Evolutionary conservation across 164 flowering plant species (phyloP), one percentile per base, ranked within the genome.

Genomic region (Vitis amurensis): DNA sequence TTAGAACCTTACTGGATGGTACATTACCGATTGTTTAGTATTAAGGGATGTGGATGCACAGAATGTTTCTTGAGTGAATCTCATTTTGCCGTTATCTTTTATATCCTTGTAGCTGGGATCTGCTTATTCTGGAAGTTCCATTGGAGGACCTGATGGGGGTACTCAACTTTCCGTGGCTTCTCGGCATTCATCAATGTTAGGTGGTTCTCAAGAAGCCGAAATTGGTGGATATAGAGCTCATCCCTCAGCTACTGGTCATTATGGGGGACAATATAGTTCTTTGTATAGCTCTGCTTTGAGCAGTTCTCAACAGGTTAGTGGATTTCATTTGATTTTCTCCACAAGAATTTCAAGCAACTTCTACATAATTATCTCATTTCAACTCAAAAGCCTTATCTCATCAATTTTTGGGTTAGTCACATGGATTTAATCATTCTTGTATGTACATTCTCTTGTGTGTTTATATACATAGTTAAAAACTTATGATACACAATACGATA

Each of bases 241-340:
- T 76, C 56, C 86, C 64, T 78, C 92, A 8, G 70, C 85, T 64
- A 67, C 87, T 7, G 68, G 84, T 68, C 90, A 83, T 67, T 92
- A 87, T 78, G 98, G 90, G 56, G 93, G 93, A 7, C 97, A 89
- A 61, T 93, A 95, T 78, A 77, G 83, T 61, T 79, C 89, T 57
- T 74, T 88, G 3, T 94, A 94, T 82, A 88, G 91, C 29, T 82
- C 91, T 76, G 68, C 83, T 48, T 70, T 86, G 73, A 77, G 83
- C 69, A 76, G 79, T 63, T 68, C 71, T 44, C 91, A 87, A 72
- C 89, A 90, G 96, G 98, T 91, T 12, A 31, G 77, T 53, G 17
- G 31, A 5, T 64, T 29, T 68, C 17, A 47, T 63, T 47, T 12
- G 17, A 9, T 57, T 27, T 27, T 59, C 58, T 7, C 6, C 44